Conservation (phyloP, 192 early-diverging fungal genomes). For the Coemansia sp. region DNA sequence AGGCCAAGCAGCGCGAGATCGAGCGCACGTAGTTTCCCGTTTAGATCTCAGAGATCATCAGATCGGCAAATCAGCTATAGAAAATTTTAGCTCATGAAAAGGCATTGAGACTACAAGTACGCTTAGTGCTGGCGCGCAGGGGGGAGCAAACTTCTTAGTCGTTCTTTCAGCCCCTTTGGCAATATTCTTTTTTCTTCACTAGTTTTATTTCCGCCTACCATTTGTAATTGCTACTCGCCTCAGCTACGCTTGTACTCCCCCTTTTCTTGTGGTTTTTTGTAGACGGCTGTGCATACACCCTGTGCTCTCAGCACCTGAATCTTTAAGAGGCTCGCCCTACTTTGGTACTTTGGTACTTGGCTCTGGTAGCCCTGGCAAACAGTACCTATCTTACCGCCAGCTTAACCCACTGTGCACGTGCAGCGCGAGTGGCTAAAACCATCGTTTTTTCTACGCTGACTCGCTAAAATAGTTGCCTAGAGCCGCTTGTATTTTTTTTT, state of each 20-base stretch:
- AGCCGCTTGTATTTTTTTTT: slow-evolving; percentile 11
- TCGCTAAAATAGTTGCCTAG: not conserved
- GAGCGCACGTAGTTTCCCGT: slow-evolving; percentile 20
- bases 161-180: slow-evolving; percentile 3
- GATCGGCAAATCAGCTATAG: slow-evolving; percentile 6
- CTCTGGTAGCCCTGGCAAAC: slow-evolving; percentile 3
- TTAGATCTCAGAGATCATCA: slow-evolving; percentile 3
- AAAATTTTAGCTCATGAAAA: slow-evolving; percentile 20
- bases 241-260: not conserved
- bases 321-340: not conserved
- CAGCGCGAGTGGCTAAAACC: not conserved
- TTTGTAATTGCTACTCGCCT: not conserved
- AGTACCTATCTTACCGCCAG: not conserved
- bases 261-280: not conserved
- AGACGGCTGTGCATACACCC: slow-evolving; percentile 3
- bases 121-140: not conserved
- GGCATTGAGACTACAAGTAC: not conserved
- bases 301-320: not conserved
- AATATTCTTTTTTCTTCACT: slow-evolving; percentile 14
- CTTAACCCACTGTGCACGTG: slow-evolving; percentile 4
- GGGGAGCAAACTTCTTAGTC: not conserved
- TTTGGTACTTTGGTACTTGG: slow-evolving; percentile 1
- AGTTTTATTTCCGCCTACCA: not conserved
- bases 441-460: not conserved
- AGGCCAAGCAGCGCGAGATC: slow-evolving; percentile 72